Evolutionary conservation across 768 basidiomycete species (phyloP).

Genomic region (Tylopilus cervinicoccineus): DNA sequence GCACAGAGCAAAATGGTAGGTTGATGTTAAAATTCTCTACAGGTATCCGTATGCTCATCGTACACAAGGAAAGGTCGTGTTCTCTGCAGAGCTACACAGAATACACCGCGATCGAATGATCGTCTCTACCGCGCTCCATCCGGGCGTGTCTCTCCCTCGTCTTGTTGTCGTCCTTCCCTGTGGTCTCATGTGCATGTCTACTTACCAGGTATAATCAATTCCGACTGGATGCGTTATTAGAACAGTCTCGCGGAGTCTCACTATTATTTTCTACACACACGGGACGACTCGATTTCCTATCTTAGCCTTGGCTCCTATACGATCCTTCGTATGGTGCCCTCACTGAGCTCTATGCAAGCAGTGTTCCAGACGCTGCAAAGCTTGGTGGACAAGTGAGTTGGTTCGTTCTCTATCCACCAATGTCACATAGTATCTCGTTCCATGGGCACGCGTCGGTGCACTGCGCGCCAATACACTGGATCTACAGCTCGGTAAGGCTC

Average conservation of each 20-base stretch:
- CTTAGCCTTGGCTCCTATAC: background rate
- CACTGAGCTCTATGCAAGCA: slow-evolving; percentile 11
- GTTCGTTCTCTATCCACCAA: background rate
- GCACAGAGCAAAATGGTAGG: slow-evolving; percentile 16
- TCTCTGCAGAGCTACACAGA: slow-evolving; percentile 42
- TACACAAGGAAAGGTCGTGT: slow-evolving; percentile 40
- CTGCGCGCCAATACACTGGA: slow-evolving; percentile 3
- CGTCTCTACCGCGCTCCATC: slow-evolving; percentile 41
- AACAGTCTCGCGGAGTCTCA: no score
- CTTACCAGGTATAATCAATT: no score
- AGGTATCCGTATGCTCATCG: background rate
- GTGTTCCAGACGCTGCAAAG: slow-evolving; percentile 1
- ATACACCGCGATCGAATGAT: slow-evolving; percentile 44
- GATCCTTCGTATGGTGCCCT: slow-evolving; percentile 3
- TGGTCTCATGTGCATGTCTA: no score
- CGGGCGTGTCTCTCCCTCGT: slow-evolving; percentile 26
- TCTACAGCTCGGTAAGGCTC: slow-evolving; percentile 7
- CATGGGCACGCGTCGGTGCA: slow-evolving; percentile 3
- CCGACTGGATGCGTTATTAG: no score
- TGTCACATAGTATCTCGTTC: slow-evolving; percentile 3
- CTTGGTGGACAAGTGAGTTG: slow-evolving; percentile 7
- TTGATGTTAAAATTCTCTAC: background rate
- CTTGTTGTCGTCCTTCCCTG: no score
- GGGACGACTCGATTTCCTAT: no score
- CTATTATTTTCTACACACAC: no score